These are phyloP conservation scores for Stephania cephalantha DNA, from an alignment of 164 flowering plant genomes.

Conservation along the genomic window DNA sequence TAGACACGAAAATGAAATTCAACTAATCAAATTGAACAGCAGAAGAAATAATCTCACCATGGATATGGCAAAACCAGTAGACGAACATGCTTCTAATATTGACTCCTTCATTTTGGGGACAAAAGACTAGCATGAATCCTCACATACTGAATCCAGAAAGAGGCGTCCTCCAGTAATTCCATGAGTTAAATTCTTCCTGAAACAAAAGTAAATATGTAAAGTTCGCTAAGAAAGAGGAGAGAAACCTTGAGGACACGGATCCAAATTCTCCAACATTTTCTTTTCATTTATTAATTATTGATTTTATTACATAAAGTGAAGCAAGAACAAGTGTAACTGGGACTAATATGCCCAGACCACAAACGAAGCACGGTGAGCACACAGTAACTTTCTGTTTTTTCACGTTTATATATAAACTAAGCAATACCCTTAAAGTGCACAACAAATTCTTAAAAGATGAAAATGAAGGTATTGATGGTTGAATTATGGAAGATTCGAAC, in stretches of 20 bases:
- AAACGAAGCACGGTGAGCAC: background rate
- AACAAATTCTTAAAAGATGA: background rate
- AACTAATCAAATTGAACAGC: background rate
- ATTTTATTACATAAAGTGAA: background rate
- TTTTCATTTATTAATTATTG: background rate
- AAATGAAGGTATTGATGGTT: background rate
- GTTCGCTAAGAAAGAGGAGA: background rate
- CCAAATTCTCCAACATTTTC: background rate
- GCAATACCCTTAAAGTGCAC: background rate
- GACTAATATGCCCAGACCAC: background rate
- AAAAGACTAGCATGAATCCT: slow-evolving; percentile 16
- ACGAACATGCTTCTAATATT: slow-evolving; percentile 9
- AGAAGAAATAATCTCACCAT: slow-evolving; percentile 17
- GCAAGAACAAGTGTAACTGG: background rate
- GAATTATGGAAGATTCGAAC: background rate
- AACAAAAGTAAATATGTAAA: slow-evolving; percentile 4
- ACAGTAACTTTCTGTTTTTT: background rate
- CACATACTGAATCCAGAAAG: slow-evolving; percentile 41
- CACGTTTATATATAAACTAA: background rate
- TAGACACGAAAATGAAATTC: background rate
- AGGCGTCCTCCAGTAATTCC: slow-evolving; percentile 91
- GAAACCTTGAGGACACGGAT: background rate
- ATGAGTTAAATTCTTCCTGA: slow-evolving; percentile 89
- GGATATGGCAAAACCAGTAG: slow-evolving; percentile 5
- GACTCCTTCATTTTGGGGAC: slow-evolving; percentile 8